phyloP scores from a whole-genome alignment of 1,284 basidiomycete genomes.

The Somion occarium region DNA sequence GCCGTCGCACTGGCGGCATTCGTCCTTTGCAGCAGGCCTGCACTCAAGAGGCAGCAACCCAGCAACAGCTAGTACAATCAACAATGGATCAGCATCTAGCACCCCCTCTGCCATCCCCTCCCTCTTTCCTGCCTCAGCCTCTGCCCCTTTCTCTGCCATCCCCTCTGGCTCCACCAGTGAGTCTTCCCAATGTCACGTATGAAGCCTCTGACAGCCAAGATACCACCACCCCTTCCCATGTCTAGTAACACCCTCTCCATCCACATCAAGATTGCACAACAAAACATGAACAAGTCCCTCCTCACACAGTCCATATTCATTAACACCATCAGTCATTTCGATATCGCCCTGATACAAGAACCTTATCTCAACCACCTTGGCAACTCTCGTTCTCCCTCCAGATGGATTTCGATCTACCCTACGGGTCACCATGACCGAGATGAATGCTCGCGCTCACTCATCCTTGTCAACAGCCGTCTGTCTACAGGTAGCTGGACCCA shows the following conservation, averaged over 20 bases:
- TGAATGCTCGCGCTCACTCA: not conserved
- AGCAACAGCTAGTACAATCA: not conserved
- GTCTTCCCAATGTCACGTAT: too few relatives aligned
- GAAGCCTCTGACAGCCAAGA: not conserved
- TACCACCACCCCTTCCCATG: not conserved
- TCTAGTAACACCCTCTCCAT: not conserved
- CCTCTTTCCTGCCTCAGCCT: not conserved
- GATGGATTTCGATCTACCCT: conserved; percentile 5
- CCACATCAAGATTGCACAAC: not conserved
- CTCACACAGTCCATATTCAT: not conserved
- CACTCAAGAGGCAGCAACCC: not conserved
- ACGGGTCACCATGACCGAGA: not conserved
- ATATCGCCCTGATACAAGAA: conserved; percentile 6
- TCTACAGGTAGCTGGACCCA: conserved; percentile 1
- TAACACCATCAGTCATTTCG: not conserved
- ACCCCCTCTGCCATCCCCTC: not conserved
- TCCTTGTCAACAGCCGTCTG: conserved; percentile 2
- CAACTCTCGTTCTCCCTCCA: not conserved
- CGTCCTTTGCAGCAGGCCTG: not conserved
- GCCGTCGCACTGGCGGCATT: not conserved
- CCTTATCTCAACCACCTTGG: conserved; percentile 2
- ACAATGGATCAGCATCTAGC: not conserved
- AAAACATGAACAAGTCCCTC: not conserved
- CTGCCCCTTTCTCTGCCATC: not conserved
- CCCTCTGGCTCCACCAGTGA: too few relatives aligned